These are phyloP conservation scores for Colletotrichum spaethianum DNA, from an alignment of 2,329 filamentous ascomycete genomes.

Conservation along the genomic window DNA sequence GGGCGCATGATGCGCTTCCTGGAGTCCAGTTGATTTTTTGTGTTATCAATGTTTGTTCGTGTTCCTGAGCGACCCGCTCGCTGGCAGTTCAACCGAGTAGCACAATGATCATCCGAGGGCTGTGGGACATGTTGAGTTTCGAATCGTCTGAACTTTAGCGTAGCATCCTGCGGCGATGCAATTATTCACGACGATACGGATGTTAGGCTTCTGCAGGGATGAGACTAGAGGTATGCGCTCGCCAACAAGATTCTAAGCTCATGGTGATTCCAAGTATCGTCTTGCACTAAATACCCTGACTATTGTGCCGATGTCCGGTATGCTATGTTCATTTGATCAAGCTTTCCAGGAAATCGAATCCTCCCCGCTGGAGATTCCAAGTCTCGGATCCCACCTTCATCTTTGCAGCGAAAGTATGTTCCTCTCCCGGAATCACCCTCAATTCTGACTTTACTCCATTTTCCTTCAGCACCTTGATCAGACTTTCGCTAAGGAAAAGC, in stretches of 20 bases:
- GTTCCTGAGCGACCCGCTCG: not conserved
- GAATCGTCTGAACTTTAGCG: not conserved
- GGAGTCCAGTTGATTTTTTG: not conserved
- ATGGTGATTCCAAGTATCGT: no score
- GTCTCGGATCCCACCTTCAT: constrained; percentile 56
- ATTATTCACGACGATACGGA: not conserved
- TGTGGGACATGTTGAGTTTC: not conserved
- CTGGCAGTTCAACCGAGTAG: constrained; percentile 19
- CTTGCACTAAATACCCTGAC: no score
- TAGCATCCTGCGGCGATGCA: not conserved
- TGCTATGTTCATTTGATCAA: constrained; percentile 27
- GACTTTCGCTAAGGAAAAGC: constrained; percentile 50
- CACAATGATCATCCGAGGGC: constrained; percentile 4
- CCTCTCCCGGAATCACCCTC: constrained; percentile 55
- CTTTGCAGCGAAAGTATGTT: constrained; percentile 58
- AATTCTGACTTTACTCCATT: constrained; percentile 52
- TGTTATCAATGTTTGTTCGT: not conserved
- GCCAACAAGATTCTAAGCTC: not conserved
- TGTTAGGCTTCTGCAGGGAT: not conserved
- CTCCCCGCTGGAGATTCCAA: constrained; percentile 53
- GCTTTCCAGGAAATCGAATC: constrained; percentile 58
- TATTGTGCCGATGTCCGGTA: not conserved
- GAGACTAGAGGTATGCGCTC: not conserved
- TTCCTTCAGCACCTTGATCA: constrained; percentile 47
- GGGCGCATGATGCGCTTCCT: constrained; percentile 15